Conservation (phyloP, 768 basidiomycete genomes). For the Termitomyces eurrhizus region DNA sequence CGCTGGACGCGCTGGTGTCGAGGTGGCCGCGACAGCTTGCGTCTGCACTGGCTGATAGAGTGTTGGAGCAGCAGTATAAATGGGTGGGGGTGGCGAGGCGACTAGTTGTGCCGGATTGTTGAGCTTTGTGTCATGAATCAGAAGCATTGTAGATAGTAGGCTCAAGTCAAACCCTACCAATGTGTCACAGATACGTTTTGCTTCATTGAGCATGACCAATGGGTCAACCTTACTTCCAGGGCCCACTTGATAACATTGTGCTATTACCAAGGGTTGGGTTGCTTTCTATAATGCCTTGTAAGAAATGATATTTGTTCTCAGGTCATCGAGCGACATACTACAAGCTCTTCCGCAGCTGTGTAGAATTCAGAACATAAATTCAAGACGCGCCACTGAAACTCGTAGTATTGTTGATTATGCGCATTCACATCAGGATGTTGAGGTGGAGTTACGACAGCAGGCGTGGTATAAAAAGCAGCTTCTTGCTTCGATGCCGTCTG, state of each 20-base stretch:
- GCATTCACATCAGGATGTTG: conserved; percentile 49
- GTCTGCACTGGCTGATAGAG: conserved; percentile 31
- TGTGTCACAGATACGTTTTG: conserved; percentile 73
- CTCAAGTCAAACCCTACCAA: conserved; percentile 42
- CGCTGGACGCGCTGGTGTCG: conserved; percentile 25
- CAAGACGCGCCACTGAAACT: conserved; percentile 82
- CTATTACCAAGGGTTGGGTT: conserved; percentile 67
- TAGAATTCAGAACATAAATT: conserved; percentile 86
- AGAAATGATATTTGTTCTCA: conserved; percentile 14
- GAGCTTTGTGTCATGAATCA: conserved; percentile 39
- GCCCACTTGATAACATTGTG: conserved; percentile 78
- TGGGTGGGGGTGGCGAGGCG: conserved; percentile 58
- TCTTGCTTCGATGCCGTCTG: conserved; percentile 30
- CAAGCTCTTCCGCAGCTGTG: conserved; percentile 78
- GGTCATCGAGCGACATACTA: conserved; percentile 45
- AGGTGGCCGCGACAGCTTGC: conserved; percentile 23
- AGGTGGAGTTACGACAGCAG: conserved; percentile 28
- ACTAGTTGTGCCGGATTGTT: conserved; percentile 72
- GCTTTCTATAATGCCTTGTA: conserved; percentile 36
- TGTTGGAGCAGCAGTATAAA: conserved; percentile 45
- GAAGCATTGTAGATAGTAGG: not conserved
- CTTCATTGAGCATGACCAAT: conserved; percentile 67
- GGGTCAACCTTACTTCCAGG: conserved; percentile 70
- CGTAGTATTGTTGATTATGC: conserved; percentile 76
- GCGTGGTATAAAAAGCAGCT: conserved; percentile 40